Evolutionary conservation across 1,284 basidiomycete genomes (phyloP).

Genomic region (Trametes pubescens): DNA sequence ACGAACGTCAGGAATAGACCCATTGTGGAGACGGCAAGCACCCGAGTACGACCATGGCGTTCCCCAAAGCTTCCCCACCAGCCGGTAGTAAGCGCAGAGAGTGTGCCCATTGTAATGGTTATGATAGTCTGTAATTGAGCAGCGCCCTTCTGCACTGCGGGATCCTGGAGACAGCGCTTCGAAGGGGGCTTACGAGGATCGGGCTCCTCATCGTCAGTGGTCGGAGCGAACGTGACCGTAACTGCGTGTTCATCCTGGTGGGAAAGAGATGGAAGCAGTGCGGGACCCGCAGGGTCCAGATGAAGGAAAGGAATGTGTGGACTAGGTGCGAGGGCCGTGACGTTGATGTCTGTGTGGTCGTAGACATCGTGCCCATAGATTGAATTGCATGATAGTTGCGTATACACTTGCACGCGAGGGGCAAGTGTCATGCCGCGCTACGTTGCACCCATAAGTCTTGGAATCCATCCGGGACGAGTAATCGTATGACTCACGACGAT

Average conservation of each 20-base stretch:
- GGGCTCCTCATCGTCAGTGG: conserved; percentile 49
- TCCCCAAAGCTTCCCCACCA: conserved; percentile 91
- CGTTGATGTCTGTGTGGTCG: conserved; percentile 47
- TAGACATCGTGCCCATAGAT: conserved; percentile 54
- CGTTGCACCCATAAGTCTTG: background rate
- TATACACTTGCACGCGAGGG: conserved; percentile 79
- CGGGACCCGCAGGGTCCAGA: conserved; percentile 15
- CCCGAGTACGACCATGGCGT: conserved; percentile 76
- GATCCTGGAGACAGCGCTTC: conserved; percentile 62
- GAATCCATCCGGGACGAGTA: background rate
- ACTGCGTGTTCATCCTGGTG: conserved; percentile 9
- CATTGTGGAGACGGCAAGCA: conserved; percentile 74
- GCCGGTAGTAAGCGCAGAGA: conserved; percentile 86
- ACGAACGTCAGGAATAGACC: conserved; percentile 82
- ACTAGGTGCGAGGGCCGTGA: conserved; percentile 23
- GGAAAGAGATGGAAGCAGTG: conserved; percentile 23
- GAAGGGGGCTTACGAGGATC: conserved; percentile 61
- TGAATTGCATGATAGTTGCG: conserved; percentile 74
- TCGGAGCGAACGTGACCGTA: conserved; percentile 14
- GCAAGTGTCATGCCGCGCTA: conserved; percentile 84
- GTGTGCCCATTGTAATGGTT: conserved; percentile 81
- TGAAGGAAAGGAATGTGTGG: conserved; percentile 25
- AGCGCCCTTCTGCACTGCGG: conserved; percentile 71
- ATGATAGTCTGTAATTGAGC: conserved; percentile 75
- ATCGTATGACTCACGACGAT: conserved; percentile 59